Base-by-base conservation (phyloP, 257 asterid species). In the Osmanthus fragrans region DNA sequence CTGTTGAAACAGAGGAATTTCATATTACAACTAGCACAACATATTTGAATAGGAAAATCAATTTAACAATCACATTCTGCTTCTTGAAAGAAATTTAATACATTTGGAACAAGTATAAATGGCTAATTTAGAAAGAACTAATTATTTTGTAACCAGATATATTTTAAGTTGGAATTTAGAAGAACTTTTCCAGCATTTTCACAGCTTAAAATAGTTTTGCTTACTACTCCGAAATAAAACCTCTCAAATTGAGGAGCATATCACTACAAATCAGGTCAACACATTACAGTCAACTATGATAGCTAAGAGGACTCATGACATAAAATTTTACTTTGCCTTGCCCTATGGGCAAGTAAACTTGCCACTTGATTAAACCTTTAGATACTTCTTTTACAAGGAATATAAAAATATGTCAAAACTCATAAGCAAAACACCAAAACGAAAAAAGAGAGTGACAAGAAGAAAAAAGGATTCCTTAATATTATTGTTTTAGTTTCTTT, bases 1-100 rank as follows among this genome's bases (percentile, higher is more conserved):
- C 90, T 86, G 85, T 78, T 69, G 36, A 72, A 66, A 74, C 73
- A 60, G 79, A 77, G 70, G n/a, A 73, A 23, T 63, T 77, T 75
- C 70, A 75, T 66, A 60, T 66, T 37, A 45, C 64, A 73, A 64
- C 6, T 65, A 40, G 73, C 70, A 45, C 42, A 51, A 70, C 32
- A 65, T 19, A 64, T 73, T 40, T 36, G 10, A 79, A 72, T 18
- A n/a, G 79, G 18, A 27, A 45, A 65, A 25, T 32, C 25, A 71
- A 42, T 27, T 42, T 23, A 78, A 39, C 51, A 63, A 25, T 23
- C 34, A 27, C 36, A 12, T 10, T 25, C 69, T 25, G 69, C 69
- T 25, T 33, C 69, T 3, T 63, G 32, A 63, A 63, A 25, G 66
- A 58, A 58, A 56, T 19, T 56, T 56, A 56, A 58, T n/a, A 58